Evolutionary conservation across 352 stramenopile species (phyloP).

Genomic region (Pelagophyceae sp.): DNA sequence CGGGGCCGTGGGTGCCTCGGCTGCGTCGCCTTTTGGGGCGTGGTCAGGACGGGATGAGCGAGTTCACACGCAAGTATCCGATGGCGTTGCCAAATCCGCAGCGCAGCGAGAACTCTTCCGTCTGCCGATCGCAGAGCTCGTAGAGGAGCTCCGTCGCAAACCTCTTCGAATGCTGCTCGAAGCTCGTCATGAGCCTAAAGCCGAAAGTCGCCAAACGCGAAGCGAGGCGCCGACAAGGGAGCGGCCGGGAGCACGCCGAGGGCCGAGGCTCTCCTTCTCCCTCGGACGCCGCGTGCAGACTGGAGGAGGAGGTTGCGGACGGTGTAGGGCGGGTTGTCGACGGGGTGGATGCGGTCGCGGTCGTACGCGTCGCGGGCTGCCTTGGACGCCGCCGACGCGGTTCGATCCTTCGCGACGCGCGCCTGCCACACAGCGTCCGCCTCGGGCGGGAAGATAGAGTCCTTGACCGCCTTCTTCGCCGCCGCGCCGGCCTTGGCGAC

Average conservation of each 20-base stretch:
- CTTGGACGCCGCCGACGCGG: not conserved
- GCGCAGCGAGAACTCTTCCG: not conserved
- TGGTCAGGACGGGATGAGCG: not conserved
- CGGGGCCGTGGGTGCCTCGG: too few species aligned
- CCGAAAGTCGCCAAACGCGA: too few species aligned
- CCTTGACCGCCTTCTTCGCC: not conserved
- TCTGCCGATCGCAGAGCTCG: slow-evolving; percentile 2
- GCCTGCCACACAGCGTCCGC: not conserved
- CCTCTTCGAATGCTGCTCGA: not conserved
- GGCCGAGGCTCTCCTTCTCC: too few species aligned
- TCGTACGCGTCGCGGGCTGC: not conserved
- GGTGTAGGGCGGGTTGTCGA: slow-evolving; percentile 2
- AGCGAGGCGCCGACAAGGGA: too few species aligned
- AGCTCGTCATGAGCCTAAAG: slow-evolving; percentile 9
- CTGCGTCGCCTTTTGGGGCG: too few species aligned
- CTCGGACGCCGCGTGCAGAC: too few species aligned
- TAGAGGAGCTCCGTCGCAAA: not conserved
- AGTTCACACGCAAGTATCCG: not conserved
- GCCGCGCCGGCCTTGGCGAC: not conserved
- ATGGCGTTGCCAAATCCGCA: slow-evolving; percentile 9
- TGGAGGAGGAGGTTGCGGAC: not conserved
- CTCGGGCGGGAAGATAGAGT: slow-evolving; percentile 10
- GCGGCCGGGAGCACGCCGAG: too few species aligned
- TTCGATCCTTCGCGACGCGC: not conserved
- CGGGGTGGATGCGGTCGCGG: not conserved